Evolutionary conservation across 345 rosid species (phyloP), one percentile per base, ranked within the genome.

Genomic region (Corchorus capsularis): DNA sequence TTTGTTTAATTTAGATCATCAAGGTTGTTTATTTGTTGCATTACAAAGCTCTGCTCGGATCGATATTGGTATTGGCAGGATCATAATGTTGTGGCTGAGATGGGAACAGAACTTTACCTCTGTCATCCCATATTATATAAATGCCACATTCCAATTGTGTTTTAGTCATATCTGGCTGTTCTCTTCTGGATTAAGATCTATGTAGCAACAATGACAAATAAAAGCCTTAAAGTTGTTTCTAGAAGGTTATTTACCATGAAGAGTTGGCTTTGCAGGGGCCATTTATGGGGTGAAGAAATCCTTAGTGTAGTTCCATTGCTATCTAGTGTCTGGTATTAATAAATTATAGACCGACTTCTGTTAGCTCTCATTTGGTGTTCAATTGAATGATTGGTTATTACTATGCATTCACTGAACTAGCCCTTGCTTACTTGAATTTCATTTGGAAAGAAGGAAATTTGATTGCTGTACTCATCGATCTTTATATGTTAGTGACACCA

Each of bases 271-370:
- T 34, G 2, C 65, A 34, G 3, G 45, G 16, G 45, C 64, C 35
- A 20, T 15, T 43, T 64, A 41, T 63, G 16, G 6, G 45, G 56
- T 68, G 72, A 49, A 49, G 72, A 50, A 69, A 27, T 67, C 49
- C 43, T 69, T 56, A 8, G 13, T 56, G 61, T 12, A 56, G 4
- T n/a, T 56, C 11, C 14, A 67, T 22, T 14, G 55, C n/a, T 46
- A 22, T 52, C 34, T 66, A n/a, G 6, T 41, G 32, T 41, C 70
- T 65, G 16, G 20, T 41, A 65, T 41, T 43, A 41, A 45, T 65
- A 32, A 41, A 65, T 19, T 19, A 27, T 27, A 13, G 43, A 39
- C 43, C 43, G 5, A 3, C 12, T 19, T 66, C 53, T 9, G 17
- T 20, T 66, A 20, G 54, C 53, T 43, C 3, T 19, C 52, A n/a